These are phyloP conservation scores for Fusarium sp. DNA, from an alignment of 2,329 filamentous ascomycete species.

Conservation along the genomic window DNA sequence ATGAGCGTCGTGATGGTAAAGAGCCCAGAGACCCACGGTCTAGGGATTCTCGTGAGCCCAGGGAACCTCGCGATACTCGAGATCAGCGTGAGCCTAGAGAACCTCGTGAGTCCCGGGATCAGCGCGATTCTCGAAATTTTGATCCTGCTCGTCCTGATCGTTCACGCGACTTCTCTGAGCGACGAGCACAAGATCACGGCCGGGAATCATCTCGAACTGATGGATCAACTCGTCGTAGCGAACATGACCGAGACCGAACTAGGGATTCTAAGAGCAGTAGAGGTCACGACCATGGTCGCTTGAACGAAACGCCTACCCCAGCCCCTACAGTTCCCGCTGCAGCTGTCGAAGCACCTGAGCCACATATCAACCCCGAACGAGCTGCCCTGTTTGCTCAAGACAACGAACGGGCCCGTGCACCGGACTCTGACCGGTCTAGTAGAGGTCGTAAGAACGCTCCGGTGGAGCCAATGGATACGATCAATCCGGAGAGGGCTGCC, in stretches of 20 bases:
- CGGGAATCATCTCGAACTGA: conserved; percentile 44
- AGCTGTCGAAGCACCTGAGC: conserved; percentile 50
- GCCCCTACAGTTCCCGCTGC: conserved; percentile 43
- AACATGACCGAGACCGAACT: conserved; percentile 56
- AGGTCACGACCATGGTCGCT: conserved; percentile 43
- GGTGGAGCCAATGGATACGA: conserved; percentile 48
- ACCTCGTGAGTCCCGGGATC: conserved; percentile 51
- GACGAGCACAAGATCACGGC: conserved; percentile 53
- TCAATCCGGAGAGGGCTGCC: conserved; percentile 62
- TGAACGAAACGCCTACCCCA: conserved; percentile 44
- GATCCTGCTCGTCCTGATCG: conserved; percentile 56
- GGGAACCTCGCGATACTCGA: conserved; percentile 43
- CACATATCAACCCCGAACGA: conserved; percentile 66
- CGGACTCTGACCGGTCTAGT: conserved; percentile 45
- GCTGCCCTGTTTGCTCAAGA: conserved; percentile 60
- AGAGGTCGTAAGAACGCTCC: conserved; percentile 45
- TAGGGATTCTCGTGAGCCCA: conserved; percentile 47
- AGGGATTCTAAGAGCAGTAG: conserved; percentile 46
- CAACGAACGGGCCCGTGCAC: conserved; percentile 41
- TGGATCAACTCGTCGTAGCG: conserved; percentile 51
- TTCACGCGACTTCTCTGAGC: conserved; percentile 57
- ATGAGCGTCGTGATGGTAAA: conserved; percentile 54
- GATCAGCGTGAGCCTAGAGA: conserved; percentile 52
- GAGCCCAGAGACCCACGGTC: conserved; percentile 50
- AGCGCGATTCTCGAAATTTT: conserved; percentile 50